Percentiles rank a stretch among this genome's conserved stretches.
Conservation (phyloP, 2,329 filamentous ascomycete genomes). For the Leptosphaerulina australis region DNA sequence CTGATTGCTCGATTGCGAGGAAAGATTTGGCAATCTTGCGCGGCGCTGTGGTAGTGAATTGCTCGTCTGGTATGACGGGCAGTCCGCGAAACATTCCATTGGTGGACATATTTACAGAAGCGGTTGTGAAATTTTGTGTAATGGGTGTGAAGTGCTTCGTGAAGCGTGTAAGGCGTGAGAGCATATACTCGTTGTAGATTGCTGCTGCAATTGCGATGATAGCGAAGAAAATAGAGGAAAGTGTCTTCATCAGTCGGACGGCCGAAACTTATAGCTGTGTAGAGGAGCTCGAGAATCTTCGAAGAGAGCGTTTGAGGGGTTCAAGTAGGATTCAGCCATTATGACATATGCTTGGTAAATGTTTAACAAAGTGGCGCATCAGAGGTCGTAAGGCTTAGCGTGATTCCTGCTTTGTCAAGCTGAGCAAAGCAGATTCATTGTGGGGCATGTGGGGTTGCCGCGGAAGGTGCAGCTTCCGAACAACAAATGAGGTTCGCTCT, state of each 20-base stretch:
- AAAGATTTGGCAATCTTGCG: slow-evolving; percentile 84
- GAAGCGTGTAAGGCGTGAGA: slow-evolving; percentile 44
- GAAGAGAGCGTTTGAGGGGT: slow-evolving; percentile 13
- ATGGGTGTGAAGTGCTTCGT: slow-evolving; percentile 39
- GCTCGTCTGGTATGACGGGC: slow-evolving; percentile 54
- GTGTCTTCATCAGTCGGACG: slow-evolving; percentile 44
- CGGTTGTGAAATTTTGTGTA: slow-evolving; percentile 27
- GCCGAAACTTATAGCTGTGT: slow-evolving; percentile 43
- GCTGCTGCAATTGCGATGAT: slow-evolving; percentile 50
- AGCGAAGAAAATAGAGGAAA: slow-evolving; percentile 52
- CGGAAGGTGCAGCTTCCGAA: slow-evolving; percentile 2
- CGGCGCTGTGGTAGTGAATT: slow-evolving; percentile 54
- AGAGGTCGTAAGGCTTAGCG: slow-evolving; percentile 10
- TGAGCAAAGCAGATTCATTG: slow-evolving; percentile 28
- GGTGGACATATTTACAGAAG: slow-evolving; percentile 40
- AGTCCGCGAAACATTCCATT: slow-evolving; percentile 53
- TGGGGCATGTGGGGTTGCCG: slow-evolving; percentile 3
- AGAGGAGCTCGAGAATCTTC: slow-evolving; percentile 42
- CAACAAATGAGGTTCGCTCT: too few relatives aligned
- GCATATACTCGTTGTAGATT: slow-evolving; percentile 51
- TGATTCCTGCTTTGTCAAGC: slow-evolving; percentile 26
- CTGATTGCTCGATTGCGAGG: slow-evolving; percentile 81
- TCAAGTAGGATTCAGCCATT: slow-evolving; percentile 25
- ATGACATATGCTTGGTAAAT: slow-evolving; percentile 34
- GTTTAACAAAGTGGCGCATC: slow-evolving; percentile 33